Base-by-base conservation (phyloP, 106 monocot species). In the Cymbidium sinense region DNA sequence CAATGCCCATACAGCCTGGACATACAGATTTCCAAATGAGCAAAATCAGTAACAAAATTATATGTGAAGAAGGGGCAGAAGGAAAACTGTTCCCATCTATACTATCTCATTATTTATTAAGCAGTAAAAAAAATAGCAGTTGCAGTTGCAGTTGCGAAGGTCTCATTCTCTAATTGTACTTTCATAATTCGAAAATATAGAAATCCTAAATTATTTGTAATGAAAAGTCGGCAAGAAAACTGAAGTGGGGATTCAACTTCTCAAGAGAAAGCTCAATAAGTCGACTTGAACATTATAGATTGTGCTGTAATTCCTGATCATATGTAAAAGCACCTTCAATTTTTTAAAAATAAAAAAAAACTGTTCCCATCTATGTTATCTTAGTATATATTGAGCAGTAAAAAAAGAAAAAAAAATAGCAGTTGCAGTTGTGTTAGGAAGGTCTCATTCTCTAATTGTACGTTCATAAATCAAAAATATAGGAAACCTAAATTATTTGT, bases 1-100 rank as follows among this genome's bases (percentile, higher is more conserved):
- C 75, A 86, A 73, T 43, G 86, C 86, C 86, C 86, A 86, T 8
- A 86, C 86, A 70, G 86, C 86, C 86, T 86, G 44, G 20, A 58
- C 21, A 79, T 30, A 51, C 9, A 13, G 34, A 18, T 9, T 9
- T 19, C 34, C 28, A 33, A 54, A 23, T 7, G 31, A 52, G 18
- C 0, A 76, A 76, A 76, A 76, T 4, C 30, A 54, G 7, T 67
- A 31, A 67, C 67, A 29, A 67, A 31, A 33, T 67, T 31, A 4
- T 67, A 67, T 33, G 25, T 29, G 15, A 67, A 67, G 67, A 33
- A 17, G 17, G 31, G 3, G 29, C 12, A 33, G 3, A 67, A 28
- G 28, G 67, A 67, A 67, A 33, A 33, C 11, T 31, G 30, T 33
- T 67, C 31, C 33, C 18, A 67, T 0, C 67, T 17, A 67, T 67